Evolutionary conservation across 257 asterid species (phyloP).

Genomic region (Parsonsia alboflavescens): DNA sequence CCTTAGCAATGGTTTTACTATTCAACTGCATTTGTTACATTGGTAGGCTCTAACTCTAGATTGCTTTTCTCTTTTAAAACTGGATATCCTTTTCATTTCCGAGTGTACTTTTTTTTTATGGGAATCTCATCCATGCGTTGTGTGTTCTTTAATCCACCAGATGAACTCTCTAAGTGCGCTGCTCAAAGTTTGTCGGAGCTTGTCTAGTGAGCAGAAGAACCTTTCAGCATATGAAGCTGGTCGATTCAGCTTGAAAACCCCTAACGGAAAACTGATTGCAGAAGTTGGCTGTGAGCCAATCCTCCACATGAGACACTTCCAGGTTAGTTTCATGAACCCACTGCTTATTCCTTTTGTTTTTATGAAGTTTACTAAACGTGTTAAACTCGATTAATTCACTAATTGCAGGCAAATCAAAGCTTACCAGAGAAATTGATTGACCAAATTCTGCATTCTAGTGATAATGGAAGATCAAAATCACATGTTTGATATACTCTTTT

Average conservation of each 20-base stretch:
- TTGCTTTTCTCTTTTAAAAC: too few relatives aligned
- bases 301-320: constrained; percentile 92
- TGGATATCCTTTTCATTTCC: background rate
- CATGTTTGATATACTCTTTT: background rate
- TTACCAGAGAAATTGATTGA: constrained; percentile 68
- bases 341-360: background rate
- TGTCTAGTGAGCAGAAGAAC: constrained; percentile 48
- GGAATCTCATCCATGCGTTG: constrained; percentile 7
- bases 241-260: constrained; percentile 71
- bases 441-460: constrained; percentile 49
- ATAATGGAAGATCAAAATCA: constrained; percentile 23
- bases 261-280: constrained; percentile 76
- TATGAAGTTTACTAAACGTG: background rate
- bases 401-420: constrained; percentile 63
- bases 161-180: constrained; percentile 90
- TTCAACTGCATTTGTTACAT: background rate
- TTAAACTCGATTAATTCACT: background rate
- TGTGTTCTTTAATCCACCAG: constrained; percentile 30
- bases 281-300: constrained; percentile 98
- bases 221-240: constrained; percentile 77
- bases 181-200: constrained; percentile 60
- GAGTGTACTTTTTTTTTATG: background rate
- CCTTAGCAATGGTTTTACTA: background rate
- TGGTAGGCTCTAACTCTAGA: background rate
- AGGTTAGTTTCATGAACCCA: constrained; percentile 41